phyloP scores from a whole-genome alignment of 345 rosid species.

The Eucalyptus marginata region DNA sequence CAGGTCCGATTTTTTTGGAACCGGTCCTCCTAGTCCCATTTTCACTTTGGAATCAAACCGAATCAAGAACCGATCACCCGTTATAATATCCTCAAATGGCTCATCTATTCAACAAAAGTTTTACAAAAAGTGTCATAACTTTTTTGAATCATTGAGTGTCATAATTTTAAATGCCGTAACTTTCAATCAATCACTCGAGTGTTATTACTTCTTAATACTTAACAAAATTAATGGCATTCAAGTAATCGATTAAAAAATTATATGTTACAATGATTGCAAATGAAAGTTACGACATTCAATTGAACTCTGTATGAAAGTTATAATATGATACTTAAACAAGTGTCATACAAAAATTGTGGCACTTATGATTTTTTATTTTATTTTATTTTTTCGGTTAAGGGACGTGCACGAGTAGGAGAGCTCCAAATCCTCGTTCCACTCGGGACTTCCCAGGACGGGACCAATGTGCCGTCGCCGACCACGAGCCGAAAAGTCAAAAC shows the following conservation, averaged over 20 bases:
- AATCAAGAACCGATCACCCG: no score
- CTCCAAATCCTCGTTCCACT: not conserved
- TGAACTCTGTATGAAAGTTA: no score
- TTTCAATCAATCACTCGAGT: no score
- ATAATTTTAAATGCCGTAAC: not conserved
- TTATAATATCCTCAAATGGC: not conserved
- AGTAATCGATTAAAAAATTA: not conserved
- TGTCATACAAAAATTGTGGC: no score
- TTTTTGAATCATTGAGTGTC: accelerated
- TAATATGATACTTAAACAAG: no score
- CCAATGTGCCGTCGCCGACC: not conserved
- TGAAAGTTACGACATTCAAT: not conserved
- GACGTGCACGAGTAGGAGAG: no score
- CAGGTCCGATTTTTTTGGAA: accelerated
- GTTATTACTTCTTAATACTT: no score
- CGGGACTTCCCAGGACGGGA: not conserved
- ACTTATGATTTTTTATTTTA: no score
- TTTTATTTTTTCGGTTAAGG: no score
- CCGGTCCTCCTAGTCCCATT: no score
- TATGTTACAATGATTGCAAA: no score
- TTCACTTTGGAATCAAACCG: no score
- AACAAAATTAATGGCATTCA: not conserved
- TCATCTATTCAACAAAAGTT: not conserved
- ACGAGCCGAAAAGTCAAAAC: not conserved
- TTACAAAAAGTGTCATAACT: accelerated